phyloP scores from a whole-genome alignment of 495 filamentous ascomycete genomes.

The Immersiella caudata region DNA sequence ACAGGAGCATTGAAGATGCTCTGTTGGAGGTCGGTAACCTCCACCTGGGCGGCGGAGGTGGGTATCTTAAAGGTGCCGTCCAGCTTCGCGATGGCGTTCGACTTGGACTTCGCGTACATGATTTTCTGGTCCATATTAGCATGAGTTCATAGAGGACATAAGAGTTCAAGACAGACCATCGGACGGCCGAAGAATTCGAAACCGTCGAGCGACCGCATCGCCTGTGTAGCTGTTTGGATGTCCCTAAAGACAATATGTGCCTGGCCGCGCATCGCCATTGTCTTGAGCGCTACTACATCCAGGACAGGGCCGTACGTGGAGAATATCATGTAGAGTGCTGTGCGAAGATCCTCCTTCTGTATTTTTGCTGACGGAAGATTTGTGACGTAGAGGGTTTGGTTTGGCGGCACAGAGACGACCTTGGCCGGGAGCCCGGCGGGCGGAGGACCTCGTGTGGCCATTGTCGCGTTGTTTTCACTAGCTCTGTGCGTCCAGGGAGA shows the following conservation, averaged over 20 bases:
- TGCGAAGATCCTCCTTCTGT: conserved; percentile 78
- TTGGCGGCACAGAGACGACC: conserved; percentile 43
- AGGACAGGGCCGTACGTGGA: conserved; percentile 91
- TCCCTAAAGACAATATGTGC: conserved; percentile 92
- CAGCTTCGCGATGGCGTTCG: conserved; percentile 81
- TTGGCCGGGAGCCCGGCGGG: conserved; percentile 45
- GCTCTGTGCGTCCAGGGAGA: not conserved
- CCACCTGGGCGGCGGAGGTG: conserved; percentile 54
- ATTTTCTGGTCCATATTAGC: conserved; percentile 67
- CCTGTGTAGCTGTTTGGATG: conserved; percentile 81
- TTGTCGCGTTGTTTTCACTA: conserved; percentile 27
- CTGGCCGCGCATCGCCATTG: conserved; percentile 88
- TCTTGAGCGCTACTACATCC: conserved; percentile 90
- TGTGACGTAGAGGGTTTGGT: conserved; percentile 74
- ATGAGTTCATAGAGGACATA: not conserved
- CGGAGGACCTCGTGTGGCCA: conserved; percentile 38
- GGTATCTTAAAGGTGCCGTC: conserved; percentile 84
- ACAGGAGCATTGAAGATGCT: conserved; percentile 76
- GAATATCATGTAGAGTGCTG: conserved; percentile 88
- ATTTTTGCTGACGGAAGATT: conserved; percentile 84
- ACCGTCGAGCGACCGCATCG: conserved; percentile 83
- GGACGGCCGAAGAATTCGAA: conserved; percentile 85
- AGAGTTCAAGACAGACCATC: conserved; percentile 62
- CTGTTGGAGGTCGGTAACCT: conserved; percentile 75
- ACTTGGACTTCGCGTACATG: conserved; percentile 83